These are phyloP conservation scores for Earliella scabrosa DNA, from an alignment of 1,284 basidiomycete species.

Conservation along the genomic window DNA sequence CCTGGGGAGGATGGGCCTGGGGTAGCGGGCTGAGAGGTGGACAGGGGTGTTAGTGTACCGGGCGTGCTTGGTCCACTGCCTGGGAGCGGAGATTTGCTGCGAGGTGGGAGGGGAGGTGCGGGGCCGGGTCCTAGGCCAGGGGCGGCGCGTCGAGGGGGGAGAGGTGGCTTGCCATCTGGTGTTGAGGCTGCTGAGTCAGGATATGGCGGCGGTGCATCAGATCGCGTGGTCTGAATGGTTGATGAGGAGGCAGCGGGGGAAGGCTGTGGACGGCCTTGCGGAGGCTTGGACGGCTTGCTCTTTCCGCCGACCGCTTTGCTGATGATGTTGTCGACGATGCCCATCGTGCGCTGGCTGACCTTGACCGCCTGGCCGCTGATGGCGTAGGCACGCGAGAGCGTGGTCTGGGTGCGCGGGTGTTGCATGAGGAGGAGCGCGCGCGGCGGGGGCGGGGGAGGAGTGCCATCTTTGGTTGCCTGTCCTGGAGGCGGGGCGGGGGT, in stretches of 20 bases:
- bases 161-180: conserved; percentile 23
- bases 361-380: conserved; percentile 70
- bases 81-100: conserved; percentile 12
- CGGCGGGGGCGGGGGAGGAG: conserved; percentile 40
- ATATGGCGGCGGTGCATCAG: conserved; percentile 12
- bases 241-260: background rate
- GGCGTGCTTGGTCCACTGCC: background rate
- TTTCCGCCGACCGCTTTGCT: conserved; percentile 43
- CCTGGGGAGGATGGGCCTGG: conserved; percentile 9
- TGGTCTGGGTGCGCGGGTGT: conserved; percentile 61
- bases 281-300: conserved; percentile 7
- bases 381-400: conserved; percentile 63
- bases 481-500: conserved; percentile 42
- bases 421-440: conserved; percentile 66
- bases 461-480: conserved; percentile 29
- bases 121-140: conserved; percentile 5
- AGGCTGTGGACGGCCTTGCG: background rate
- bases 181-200: background rate
- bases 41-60: background rate
- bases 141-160: conserved; percentile 23
- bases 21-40: background rate
- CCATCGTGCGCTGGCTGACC: conserved; percentile 67
- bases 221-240: background rate
- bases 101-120: conserved; percentile 13
- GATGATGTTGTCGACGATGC: conserved; percentile 66